Evolutionary conservation across 306 rosid species (phyloP), one percentile per base, ranked within the genome.

Genomic region (Canavalia gladiata): DNA sequence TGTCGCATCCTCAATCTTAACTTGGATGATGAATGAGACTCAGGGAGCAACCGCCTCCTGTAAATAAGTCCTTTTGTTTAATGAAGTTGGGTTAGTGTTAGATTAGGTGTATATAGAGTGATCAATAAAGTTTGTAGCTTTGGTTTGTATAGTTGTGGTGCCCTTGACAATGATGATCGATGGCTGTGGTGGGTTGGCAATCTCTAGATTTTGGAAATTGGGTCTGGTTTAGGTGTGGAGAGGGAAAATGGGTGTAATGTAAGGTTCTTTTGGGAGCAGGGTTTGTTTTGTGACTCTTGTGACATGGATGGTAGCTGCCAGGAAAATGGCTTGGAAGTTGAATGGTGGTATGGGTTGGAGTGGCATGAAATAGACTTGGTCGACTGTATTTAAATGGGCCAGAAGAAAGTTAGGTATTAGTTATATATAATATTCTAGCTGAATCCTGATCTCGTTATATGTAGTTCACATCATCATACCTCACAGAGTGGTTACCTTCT

Each of bases 1-100:
- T 72, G 94, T 82, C 94, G 94, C 88, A 90, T 92, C 60, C 94
- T 92, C 64, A 92, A 92, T 80, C 92, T 92, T 39, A 85, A 88
- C 72, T 67, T 88, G 34, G 86, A 84, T 6, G 83, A 86, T 54
- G 91, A 86, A 30, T 86, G 94, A 90, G 5, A 49, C 66, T 49
- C 54, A 2, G 49, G 87, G 88, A 85, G 85, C 78, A 1, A 1
- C 25, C 45, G 85, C 77, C 84, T 86, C 81, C 81, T 78, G 94
- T 90, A 87, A 72, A 90, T 90, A 88, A 60, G 75, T 59, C 8
- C 37, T 57, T 66, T 55, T 2, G 45, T 12, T 68, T 50, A 2
- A n/a, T 76, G 78, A 33, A 73, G 81, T 52, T 75, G 42, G 67
- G 71, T 63, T 78, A 81, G 86, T 63, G 74, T 80, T 42, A 54